These are phyloP conservation scores for Fusarium liriodendri DNA, from an alignment of 2,329 filamentous ascomycete genomes.

Conservation along the genomic window DNA sequence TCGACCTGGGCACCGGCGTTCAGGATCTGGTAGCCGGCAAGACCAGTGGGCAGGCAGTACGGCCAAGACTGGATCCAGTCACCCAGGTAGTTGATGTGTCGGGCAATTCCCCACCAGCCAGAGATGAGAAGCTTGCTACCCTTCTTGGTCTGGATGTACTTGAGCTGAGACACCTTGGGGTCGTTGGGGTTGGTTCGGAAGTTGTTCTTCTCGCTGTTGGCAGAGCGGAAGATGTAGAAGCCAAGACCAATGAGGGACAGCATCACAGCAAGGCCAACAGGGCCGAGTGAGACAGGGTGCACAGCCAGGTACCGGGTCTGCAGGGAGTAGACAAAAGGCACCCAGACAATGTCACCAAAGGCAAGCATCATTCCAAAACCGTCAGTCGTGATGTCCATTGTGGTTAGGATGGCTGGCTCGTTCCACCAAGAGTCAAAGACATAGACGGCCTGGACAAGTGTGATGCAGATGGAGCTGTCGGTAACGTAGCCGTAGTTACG, in stretches of 20 bases:
- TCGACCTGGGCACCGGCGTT: slow-evolving; percentile 62
- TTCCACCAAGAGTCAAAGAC: slow-evolving; percentile 87
- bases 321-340: slow-evolving; percentile 88
- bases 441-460: slow-evolving; percentile 82
- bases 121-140: slow-evolving; percentile 85
- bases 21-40: slow-evolving; percentile 83
- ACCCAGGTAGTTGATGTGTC: slow-evolving; percentile 96
- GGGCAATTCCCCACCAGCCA: slow-evolving; percentile 92
- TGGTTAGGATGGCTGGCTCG: slow-evolving; percentile 89
- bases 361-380: slow-evolving; percentile 96
- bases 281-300: slow-evolving; percentile 83
- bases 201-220: slow-evolving; percentile 94
- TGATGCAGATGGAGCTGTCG: slow-evolving; percentile 86
- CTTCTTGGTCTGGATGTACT: slow-evolving; percentile 85
- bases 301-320: slow-evolving; percentile 87
- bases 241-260: slow-evolving; percentile 75
- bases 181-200: slow-evolving; percentile 91
- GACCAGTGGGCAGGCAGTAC: slow-evolving; percentile 86
- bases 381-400: slow-evolving; percentile 93
- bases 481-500: slow-evolving; percentile 84
- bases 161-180: slow-evolving; percentile 80
- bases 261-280: slow-evolving; percentile 72
- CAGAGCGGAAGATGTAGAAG: slow-evolving; percentile 93
- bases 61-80: slow-evolving; percentile 96
- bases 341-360: slow-evolving; percentile 93